These are phyloP conservation scores for Fusarium anguioides DNA, from an alignment of 2,329 filamentous ascomycete genomes.

Conservation along the genomic window DNA sequence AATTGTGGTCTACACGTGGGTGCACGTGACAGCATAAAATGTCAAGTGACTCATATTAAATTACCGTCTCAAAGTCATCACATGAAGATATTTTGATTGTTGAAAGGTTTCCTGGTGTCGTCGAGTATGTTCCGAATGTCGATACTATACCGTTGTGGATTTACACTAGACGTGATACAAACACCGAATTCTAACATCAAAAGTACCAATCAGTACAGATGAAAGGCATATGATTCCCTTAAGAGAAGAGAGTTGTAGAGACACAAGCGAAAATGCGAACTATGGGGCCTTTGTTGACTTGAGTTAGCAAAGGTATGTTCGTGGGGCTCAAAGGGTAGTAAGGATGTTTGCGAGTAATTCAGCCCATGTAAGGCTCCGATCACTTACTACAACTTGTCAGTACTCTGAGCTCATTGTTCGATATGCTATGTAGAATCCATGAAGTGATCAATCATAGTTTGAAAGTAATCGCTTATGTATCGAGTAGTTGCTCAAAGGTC, in stretches of 20 bases:
- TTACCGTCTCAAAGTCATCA: background rate
- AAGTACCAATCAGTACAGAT: background rate
- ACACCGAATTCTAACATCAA: background rate
- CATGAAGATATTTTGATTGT: background rate
- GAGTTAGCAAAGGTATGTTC: background rate
- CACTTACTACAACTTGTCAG: too few relatives aligned
- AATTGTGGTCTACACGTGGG: constrained; percentile 12
- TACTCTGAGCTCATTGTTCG: too few relatives aligned
- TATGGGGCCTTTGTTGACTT: too few relatives aligned
- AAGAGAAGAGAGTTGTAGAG: background rate
- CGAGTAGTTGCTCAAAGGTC: background rate
- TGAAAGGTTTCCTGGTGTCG: background rate
- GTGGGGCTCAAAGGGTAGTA: background rate
- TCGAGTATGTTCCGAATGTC: background rate
- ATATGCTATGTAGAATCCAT: too few relatives aligned
- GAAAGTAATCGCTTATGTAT: background rate
- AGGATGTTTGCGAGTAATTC: background rate
- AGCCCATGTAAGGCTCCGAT: too few relatives aligned
- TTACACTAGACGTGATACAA: background rate
- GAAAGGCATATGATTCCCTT: background rate
- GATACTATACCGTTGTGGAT: background rate
- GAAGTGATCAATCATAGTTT: background rate
- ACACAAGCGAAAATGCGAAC: too few relatives aligned
- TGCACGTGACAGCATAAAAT: constrained; percentile 25
- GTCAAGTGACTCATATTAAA: background rate